Percentiles rank a stretch among this genome's conserved stretches.
These are phyloP conservation scores for Panicum virgatum DNA, from an alignment of 202 grass and related monocot species.

Conservation along the genomic window DNA sequence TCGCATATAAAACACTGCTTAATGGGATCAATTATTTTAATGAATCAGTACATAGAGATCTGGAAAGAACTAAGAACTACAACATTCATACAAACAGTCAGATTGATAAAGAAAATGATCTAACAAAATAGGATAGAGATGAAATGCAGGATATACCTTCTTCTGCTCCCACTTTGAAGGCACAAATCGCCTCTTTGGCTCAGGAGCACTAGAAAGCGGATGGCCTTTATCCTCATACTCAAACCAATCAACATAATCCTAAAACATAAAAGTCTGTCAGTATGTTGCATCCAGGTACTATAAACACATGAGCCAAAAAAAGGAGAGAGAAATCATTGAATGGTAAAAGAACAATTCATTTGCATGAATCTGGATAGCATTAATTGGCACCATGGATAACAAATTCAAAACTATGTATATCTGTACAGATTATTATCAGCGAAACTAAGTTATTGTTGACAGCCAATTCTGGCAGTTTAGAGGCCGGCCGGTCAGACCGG, in stretches of 20 bases:
- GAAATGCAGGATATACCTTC: slow-evolving; percentile 54
- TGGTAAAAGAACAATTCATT: background rate
- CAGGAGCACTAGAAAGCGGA: slow-evolving; percentile 95
- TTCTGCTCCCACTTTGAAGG: slow-evolving; percentile 98
- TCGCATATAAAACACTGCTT: background rate
- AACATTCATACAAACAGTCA: background rate
- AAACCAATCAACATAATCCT: slow-evolving; percentile 99
- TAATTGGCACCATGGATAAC: background rate
- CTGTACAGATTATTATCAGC: background rate
- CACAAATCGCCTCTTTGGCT: slow-evolving; percentile 95
- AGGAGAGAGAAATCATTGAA: background rate
- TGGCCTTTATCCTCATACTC: slow-evolving; percentile 89
- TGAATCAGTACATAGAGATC: slow-evolving; percentile 21
- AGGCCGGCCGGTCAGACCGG: no score
- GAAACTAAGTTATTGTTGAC: background rate
- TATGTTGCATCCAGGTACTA: background rate
- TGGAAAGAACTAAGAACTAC: slow-evolving; percentile 9
- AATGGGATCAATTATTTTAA: slow-evolving; percentile 4
- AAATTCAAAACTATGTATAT: slow-evolving; percentile 5
- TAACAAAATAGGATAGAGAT: slow-evolving; percentile 10
- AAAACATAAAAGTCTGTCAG: slow-evolving; percentile 39
- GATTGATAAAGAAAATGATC: slow-evolving; percentile 7
- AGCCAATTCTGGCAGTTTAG: no score
- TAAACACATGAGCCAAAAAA: background rate
- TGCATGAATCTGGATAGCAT: slow-evolving; percentile 10